A percentile compares a stretch with the other conserved stretches of the same genome.
Conservation (phyloP, 1,139 yeast genomes). For the Pichia sp. region DNA sequence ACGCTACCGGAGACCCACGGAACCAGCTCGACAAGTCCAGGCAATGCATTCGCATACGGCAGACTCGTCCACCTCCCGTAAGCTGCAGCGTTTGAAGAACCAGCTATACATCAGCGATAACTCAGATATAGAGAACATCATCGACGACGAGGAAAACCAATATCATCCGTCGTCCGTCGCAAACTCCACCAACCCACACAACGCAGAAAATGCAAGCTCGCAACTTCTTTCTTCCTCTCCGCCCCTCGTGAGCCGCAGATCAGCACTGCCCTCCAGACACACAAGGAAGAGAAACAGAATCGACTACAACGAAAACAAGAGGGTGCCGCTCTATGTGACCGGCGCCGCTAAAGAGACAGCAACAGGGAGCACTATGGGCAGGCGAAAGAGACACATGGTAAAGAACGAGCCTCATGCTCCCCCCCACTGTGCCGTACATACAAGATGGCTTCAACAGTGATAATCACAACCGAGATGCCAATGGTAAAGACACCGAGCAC, state of each 20-base stretch:
- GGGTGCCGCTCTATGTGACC: constrained; percentile 2
- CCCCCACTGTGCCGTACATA: neutral
- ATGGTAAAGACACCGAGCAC: neutral
- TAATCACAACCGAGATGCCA: neutral
- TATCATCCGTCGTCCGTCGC: neutral
- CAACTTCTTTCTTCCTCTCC: neutral
- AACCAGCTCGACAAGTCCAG: neutral
- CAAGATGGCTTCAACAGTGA: neutral
- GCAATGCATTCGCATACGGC: neutral
- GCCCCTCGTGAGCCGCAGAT: constrained; percentile 15
- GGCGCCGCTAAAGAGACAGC: neutral
- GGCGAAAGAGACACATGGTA: neutral
- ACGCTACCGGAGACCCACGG: neutral
- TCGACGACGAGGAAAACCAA: constrained; percentile 13
- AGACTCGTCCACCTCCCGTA: constrained; percentile 4
- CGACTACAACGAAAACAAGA: constrained; percentile 26
- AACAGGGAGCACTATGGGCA: neutral
- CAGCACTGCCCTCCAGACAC: constrained; percentile 1
- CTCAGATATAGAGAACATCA: constrained; percentile 21
- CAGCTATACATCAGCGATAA: constrained; percentile 26
- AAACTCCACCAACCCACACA: neutral
- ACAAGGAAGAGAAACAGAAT: constrained; percentile 13
- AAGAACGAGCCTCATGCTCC: neutral
- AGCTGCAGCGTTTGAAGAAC: constrained; percentile 19
- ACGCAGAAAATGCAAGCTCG: neutral